phyloP scores from a whole-genome alignment of 2,329 filamentous ascomycete genomes.

The Chrysoporthe puriensis region DNA sequence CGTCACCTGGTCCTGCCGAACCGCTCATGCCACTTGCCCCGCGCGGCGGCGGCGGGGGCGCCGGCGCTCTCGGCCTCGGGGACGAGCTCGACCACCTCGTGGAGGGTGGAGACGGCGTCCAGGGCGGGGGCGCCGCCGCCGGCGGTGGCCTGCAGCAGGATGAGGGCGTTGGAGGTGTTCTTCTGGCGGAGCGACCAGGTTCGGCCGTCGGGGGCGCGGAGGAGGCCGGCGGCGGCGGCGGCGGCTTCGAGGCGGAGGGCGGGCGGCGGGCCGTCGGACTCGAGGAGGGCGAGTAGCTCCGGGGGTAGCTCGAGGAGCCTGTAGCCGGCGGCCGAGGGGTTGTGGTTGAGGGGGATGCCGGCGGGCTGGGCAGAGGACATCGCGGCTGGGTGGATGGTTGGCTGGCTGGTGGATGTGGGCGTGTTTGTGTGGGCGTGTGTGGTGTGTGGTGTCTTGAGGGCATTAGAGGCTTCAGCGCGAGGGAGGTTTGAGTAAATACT shows the following conservation, averaged over 20 bases:
- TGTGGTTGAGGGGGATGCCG: conserved; percentile 56
- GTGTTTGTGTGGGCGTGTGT: not conserved
- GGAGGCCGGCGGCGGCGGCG: conserved; percentile 53
- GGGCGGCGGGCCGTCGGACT: conserved; percentile 57
- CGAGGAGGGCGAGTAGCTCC: conserved; percentile 59
- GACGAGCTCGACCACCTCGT: conserved; percentile 66
- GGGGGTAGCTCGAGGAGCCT: conserved; percentile 66
- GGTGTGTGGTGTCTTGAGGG: not conserved
- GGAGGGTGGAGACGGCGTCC: conserved; percentile 57
- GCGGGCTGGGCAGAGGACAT: conserved; percentile 50
- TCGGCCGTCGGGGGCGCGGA: conserved; percentile 51
- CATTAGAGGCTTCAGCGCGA: too few species aligned
- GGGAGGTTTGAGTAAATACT: too few species aligned
- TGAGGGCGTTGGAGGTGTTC: conserved; percentile 69
- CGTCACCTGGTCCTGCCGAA: conserved; percentile 53
- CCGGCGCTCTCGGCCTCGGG: conserved; percentile 38
- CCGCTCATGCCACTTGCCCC: conserved; percentile 65
- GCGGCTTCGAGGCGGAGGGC: conserved; percentile 54
- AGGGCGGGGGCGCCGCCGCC: conserved; percentile 38
- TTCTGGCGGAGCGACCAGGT: conserved; percentile 66
- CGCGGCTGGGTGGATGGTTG: not conserved
- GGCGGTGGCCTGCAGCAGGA: conserved; percentile 48
- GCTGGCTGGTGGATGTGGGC: not conserved
- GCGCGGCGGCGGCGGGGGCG: conserved; percentile 37
- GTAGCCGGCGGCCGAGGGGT: conserved; percentile 54